Base-by-base conservation (phyloP, 108 stramenopile genomes). In the Nitzschia sp. region DNA sequence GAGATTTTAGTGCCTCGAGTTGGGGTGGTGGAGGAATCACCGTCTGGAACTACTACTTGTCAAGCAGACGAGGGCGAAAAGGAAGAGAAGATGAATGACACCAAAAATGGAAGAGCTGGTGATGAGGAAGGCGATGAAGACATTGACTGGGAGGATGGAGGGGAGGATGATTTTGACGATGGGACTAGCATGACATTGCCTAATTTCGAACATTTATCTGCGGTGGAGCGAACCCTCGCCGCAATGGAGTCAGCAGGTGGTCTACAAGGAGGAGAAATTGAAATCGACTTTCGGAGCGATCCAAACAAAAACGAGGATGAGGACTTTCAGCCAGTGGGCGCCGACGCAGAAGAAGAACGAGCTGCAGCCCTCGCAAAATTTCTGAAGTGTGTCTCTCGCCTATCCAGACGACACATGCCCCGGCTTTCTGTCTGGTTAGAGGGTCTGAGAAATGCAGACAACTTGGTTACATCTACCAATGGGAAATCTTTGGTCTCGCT, bases 91-190 rank as follows among this genome's bases (percentile, higher is more conserved):
- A 11, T 4, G 17, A 22, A 44, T 15, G 35, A 68, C 8, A 4
- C 17, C 48, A 29, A 8, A 6, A 66, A 67, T 15, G 58, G 60
- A 9, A n/a, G n/a, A n/a, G n/a, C n/a, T n/a, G 71, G 67, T 15
- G 55, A 64, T 54, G 48, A 50, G 21, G 73, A 75, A 9, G 68
- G 60, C 9, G 69, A 75, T 4, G 62, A 63, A 44, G 75, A 68
- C 53, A 77, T 82, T 53, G 77, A 78, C 50, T 82, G 81, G 81
- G 81, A 82, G 61, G 81, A 82, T 44, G 81, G 73, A 11, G 59
- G 66, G 36, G 65, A 66, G 1, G 46, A 23, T 36, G 41, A 26
- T 6, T 44, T 28, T 3, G 50, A 75, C 8, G 19, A 53, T 38
- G 58, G 29, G 17, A 35, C 2, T 1, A 26, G 9, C 11, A 2